Evolutionary conservation across 169 alveolate genomes (phyloP).

Genomic region (Cryptosporidium meleagridis): DNA sequence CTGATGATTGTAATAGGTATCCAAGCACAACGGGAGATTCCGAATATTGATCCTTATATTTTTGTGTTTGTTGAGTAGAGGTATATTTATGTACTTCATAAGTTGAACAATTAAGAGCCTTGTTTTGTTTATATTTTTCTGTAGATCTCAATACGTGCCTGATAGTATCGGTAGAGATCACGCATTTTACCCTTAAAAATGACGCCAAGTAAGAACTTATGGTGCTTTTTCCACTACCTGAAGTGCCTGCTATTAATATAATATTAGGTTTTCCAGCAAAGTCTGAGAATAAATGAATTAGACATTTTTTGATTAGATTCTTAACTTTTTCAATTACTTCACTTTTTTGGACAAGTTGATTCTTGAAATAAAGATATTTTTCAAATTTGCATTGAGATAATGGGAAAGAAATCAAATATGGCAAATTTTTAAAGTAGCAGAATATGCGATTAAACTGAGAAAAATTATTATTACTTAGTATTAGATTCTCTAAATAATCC

Average conservation of each 20-base stretch:
- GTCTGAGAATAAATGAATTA: constrained; percentile 47
- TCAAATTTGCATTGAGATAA: not conserved
- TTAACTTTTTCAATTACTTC: not conserved
- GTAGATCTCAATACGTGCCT: constrained; percentile 82
- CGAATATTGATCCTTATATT: constrained; percentile 35
- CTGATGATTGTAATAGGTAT: constrained; percentile 80
- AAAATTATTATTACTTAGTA: not conserved
- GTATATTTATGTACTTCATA: constrained; percentile 67
- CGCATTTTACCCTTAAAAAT: constrained; percentile 83
- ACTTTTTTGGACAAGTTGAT: not conserved
- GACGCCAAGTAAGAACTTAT: constrained; percentile 82
- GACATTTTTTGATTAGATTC: not conserved
- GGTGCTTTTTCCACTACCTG: constrained; percentile 89
- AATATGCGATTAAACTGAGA: not conserved
- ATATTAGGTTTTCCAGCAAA: constrained; percentile 76
- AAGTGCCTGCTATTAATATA: constrained; percentile 85
- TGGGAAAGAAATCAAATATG: constrained; percentile 17
- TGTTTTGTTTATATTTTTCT: constrained; percentile 6
- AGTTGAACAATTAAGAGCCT: constrained; percentile 50
- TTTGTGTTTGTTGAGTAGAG: not conserved
- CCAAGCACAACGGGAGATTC: constrained; percentile 82
- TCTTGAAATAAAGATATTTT: not conserved
- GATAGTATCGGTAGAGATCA: constrained; percentile 84
- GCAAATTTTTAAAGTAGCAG: not conserved
- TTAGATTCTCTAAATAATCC: not conserved